Evolutionary conservation across 73 alveolate genomes (phyloP).

Genomic region (Paramecium caudatum): DNA sequence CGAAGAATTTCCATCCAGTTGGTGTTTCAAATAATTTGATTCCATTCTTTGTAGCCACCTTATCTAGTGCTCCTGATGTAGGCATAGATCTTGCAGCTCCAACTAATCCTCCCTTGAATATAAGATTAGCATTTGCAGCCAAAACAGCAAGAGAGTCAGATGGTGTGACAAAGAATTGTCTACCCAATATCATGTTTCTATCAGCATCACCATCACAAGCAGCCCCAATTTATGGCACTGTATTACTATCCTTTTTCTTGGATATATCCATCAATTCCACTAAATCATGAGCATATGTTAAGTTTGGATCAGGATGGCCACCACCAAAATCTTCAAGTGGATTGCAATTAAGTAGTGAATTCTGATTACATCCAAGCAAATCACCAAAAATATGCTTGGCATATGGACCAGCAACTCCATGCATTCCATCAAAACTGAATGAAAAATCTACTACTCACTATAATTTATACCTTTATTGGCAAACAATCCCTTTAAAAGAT

Average conservation of each 20-base stretch:
- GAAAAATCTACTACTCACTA: slow-evolving; percentile 83
- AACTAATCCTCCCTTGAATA: slow-evolving; percentile 88
- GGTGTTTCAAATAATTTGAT: slow-evolving; percentile 95
- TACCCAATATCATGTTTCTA: slow-evolving; percentile 99
- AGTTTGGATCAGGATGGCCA: slow-evolving; percentile 99
- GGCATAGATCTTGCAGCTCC: slow-evolving; percentile 99
- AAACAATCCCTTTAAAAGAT: slow-evolving; percentile 87
- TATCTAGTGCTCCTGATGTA: slow-evolving; percentile 99
- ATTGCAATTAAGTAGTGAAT: slow-evolving; percentile 83
- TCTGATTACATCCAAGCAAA: slow-evolving; percentile 89
- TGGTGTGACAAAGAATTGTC: slow-evolving; percentile 98
- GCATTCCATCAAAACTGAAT: slow-evolving; percentile 96
- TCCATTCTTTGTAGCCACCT: slow-evolving; percentile 96
- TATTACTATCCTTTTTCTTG: slow-evolving; percentile 61
- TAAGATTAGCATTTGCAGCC: slow-evolving; percentile 93
- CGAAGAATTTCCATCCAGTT: slow-evolving; percentile 99
- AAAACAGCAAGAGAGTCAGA: slow-evolving; percentile 98
- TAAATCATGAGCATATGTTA: slow-evolving; percentile 95
- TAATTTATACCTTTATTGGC: slow-evolving; percentile 77
- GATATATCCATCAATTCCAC: slow-evolving; percentile 93
- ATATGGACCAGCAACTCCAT: slow-evolving; percentile 99
- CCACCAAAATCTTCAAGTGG: slow-evolving; percentile 97
- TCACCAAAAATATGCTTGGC: slow-evolving; percentile 91
- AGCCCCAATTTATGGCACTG: slow-evolving; percentile 96
- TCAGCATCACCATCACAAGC: slow-evolving; percentile 99